Conservation (phyloP, 2,329 filamentous ascomycete genomes). For the Tolypocladium album region DNA sequence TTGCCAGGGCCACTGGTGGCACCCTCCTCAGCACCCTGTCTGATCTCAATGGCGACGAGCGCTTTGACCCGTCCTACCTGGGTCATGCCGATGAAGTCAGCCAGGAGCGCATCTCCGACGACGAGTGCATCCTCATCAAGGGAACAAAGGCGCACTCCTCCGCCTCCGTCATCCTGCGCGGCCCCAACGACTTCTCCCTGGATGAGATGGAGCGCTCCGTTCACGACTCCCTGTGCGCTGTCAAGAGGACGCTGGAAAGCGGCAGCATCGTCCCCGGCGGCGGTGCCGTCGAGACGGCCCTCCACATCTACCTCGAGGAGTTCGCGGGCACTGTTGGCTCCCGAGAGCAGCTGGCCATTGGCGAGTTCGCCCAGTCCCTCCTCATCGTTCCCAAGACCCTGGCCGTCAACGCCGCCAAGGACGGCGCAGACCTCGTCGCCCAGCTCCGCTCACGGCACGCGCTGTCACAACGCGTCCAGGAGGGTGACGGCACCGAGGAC, state of each 20-base stretch:
- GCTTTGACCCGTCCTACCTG: constrained; percentile 82
- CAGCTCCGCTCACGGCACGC: constrained; percentile 92
- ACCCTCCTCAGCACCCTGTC: constrained; percentile 89
- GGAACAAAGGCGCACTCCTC: constrained; percentile 91
- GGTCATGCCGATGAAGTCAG: constrained; percentile 90
- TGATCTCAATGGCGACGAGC: constrained; percentile 94
- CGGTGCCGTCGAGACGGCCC: constrained; percentile 93
- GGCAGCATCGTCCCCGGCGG: constrained; percentile 94
- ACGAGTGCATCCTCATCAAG: constrained; percentile 95
- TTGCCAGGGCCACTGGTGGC: constrained; percentile 91
- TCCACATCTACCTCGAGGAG: constrained; percentile 98
- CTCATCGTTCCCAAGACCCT: constrained; percentile 94
- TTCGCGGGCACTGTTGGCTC: constrained; percentile 96
- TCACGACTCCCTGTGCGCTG: constrained; percentile 91
- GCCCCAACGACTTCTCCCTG: constrained; percentile 89
- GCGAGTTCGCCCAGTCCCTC: constrained; percentile 90
- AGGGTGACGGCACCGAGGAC: constrained; percentile 74
- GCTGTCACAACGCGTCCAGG: constrained; percentile 81
- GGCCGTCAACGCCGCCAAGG: constrained; percentile 93
- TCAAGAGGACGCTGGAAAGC: constrained; percentile 94
- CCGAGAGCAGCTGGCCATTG: constrained; percentile 93
- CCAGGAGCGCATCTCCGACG: constrained; percentile 98
- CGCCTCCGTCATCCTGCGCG: constrained; percentile 90
- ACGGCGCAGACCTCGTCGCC: constrained; percentile 87
- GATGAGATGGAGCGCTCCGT: constrained; percentile 99